Percentiles rank a stretch among this genome's conserved stretches.
Conservation (phyloP, 192 early-diverging fungal genomes). For the Lobosporangium transversale region DNA sequence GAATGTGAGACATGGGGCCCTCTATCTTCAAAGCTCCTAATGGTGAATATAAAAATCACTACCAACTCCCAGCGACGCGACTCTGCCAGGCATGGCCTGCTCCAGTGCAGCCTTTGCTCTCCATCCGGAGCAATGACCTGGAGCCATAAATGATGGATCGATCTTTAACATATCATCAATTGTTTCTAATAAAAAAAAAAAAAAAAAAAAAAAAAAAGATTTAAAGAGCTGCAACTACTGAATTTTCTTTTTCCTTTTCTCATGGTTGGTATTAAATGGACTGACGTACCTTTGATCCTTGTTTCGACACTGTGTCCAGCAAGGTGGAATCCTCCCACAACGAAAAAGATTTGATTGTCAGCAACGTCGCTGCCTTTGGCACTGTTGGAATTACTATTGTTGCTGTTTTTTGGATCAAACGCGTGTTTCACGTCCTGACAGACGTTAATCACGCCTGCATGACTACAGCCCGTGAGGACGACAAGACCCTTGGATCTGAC, state of each 20-base stretch:
- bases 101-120: slow-evolving; percentile 44
- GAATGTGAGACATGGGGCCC: no score
- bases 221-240: background rate
- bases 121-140: slow-evolving; percentile 56
- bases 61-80: slow-evolving; percentile 33
- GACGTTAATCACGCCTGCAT: slow-evolving; percentile 50
- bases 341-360: slow-evolving; percentile 25
- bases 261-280: no score
- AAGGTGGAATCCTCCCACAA: slow-evolving; percentile 52
- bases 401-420: slow-evolving; percentile 8
- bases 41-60: slow-evolving; percentile 47
- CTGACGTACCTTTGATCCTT: slow-evolving; percentile 24
- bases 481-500: slow-evolving; percentile 43
- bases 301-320: slow-evolving; percentile 38
- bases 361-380: background rate
- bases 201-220: no score
- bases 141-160: slow-evolving; percentile 40
- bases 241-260: background rate
- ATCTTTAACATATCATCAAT: slow-evolving; percentile 30
- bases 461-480: slow-evolving; percentile 46
- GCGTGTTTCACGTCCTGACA: slow-evolving; percentile 36
- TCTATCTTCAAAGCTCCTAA: no score
- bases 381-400: background rate
- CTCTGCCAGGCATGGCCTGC: slow-evolving; percentile 30
- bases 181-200: slow-evolving; percentile 38